Evolutionary conservation across 805 yeast genomes (phyloP), one percentile per base, ranked within the genome.

Genomic region (Barnettozyma salicaria): DNA sequence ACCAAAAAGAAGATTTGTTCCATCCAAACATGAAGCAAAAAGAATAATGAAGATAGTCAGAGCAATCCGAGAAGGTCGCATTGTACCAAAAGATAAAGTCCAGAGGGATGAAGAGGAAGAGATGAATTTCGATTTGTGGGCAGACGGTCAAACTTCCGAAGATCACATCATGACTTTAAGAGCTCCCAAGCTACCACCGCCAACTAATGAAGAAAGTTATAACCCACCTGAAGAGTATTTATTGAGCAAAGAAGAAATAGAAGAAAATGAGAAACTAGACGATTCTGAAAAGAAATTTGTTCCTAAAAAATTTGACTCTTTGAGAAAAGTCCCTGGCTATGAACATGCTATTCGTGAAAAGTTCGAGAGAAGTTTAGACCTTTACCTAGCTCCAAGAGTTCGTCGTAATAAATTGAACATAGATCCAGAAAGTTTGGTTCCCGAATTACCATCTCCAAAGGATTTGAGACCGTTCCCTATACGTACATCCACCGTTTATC

Each of bases 151-250:
- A 32, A 72, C 67, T 29, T 76, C 72, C 4, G 62, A 64, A 25
- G 95, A 88, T 54, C 96, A 89, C 60, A 68, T 87, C 32, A 88
- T 88, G 96, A 87, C 77, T 45, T 67, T 90, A 50, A 77, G 96
- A 56, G 98, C 98, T 12, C 98, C 99, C 26, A 90, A 92, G 60
- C 50, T 87, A 51, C 78, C 96, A 12, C 97, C 97, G 24, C 99
- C 99, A 40, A 86, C 97, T 1, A 78, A 92, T 56, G 98, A 90
- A 49, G 96, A 90, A 65, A 79, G 92, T 52, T 92, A 92, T 61
- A 92, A 92, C 57, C 99, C 99, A 25, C 99, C 99, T 5, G 96
- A 73, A 55, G 99, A 92, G 67, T 92, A 92, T 54, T 64, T 92
- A 48, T 64, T 86, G 43, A 78, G 78, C 11, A 83, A 77, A 32